phyloP scores from a whole-genome alignment of 768 basidiomycete species.

The Trametes cinnabarina region DNA sequence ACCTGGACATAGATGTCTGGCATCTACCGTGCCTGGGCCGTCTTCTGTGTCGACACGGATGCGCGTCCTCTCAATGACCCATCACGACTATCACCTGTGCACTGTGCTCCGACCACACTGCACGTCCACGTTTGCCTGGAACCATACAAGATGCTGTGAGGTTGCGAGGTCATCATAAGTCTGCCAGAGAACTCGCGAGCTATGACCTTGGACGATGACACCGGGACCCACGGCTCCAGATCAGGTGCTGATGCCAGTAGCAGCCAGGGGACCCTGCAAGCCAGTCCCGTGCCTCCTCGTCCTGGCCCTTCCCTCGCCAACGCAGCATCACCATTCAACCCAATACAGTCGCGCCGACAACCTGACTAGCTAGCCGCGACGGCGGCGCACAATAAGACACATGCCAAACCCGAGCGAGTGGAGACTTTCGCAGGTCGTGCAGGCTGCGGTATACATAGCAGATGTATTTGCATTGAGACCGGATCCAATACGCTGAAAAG shows the following conservation, averaged over 20 bases:
- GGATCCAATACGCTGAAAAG: not conserved
- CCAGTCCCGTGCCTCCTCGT: not conserved
- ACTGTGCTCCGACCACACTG: no score
- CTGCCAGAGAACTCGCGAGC: no score
- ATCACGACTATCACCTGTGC: no score
- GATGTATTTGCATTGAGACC: not conserved
- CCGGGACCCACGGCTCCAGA: not conserved
- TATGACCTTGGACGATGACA: no score
- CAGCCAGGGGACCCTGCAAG: not conserved
- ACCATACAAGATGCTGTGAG: no score
- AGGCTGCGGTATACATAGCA: not conserved
- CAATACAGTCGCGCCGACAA: no score
- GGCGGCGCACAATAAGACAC: not conserved
- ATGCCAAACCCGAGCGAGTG: not conserved
- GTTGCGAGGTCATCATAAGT: no score
- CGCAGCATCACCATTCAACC: not conserved
- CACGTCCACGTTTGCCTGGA: no score
- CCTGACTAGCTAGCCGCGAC: not conserved
- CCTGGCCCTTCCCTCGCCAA: not conserved
- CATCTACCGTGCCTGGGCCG: no score
- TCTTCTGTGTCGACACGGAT: no score
- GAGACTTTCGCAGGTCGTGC: not conserved
- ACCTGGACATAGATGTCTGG: no score
- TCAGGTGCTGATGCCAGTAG: constrained; percentile 6
- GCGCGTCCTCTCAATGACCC: no score